Base-by-base conservation (phyloP, 2,329 filamentous ascomycete species). In the Cylindrodendrum hubeiense region DNA sequence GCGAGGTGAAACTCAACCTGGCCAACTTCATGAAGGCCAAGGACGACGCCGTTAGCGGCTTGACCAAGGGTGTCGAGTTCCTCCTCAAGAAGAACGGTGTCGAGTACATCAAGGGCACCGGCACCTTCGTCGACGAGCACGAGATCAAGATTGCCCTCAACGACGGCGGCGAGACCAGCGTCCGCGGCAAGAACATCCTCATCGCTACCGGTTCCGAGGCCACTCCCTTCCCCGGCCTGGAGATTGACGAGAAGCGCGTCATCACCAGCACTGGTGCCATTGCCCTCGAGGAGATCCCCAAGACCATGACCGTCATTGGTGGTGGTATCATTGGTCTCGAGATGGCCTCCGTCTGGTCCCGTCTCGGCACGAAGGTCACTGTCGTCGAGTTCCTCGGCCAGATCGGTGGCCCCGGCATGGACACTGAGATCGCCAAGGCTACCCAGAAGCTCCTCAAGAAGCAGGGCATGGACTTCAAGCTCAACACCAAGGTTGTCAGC, bases 41-140 rank as follows among this genome's bases (percentile, higher is more conserved):
- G 86, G 95, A 99, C 56, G 92, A 90, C 37, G 97, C 96, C 56
- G 96, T 99, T 68, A 82, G 85, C 43, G 90, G 94, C 53, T 85
- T 99, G 72, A 99, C 96, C 72, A 98, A 98, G 87, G 96, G 96
- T 80, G 93, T 99, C 71, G 96, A 99, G 83, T 99, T 95, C 80
- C 87, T 99, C 69, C 92, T 99, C 84, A 98, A 98, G 91, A 98
- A 99, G 89, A 99, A 99, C 85, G 93, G 94, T 70, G 96, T 98
- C 72, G 94, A 98, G 80, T 99, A 98, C 83, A 88, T 98, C 85
- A 98, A 98, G 87, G 96, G 96, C 74, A 90, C 93, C 55, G 95
- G 92, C 73, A 87, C 93, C 50, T 97, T 98, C 79, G 87, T 91
- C 76, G 93, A 93, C 80, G 93, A 97, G 83, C 90, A 98, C 84